phyloP scores from a whole-genome alignment of 2,329 filamentous ascomycete genomes.

The Aspergillus brunneoviolaceus region DNA sequence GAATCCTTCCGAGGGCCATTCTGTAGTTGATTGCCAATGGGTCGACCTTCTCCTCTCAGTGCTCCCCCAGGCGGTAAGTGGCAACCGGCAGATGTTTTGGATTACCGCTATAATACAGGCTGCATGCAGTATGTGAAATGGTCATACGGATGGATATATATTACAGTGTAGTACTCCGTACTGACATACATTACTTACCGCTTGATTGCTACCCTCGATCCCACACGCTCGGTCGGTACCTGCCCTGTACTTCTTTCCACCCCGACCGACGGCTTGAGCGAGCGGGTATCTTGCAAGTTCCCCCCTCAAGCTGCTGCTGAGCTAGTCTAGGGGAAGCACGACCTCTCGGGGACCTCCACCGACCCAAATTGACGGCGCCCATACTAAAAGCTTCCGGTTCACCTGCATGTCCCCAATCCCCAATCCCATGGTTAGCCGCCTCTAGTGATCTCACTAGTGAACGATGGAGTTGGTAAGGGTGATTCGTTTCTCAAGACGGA shows the following conservation, averaged over 20 bases:
- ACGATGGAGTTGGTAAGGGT: slow-evolving; percentile 2
- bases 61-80: too few species aligned
- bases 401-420: slow-evolving; percentile 19
- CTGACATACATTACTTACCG: background rate
- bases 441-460: slow-evolving; percentile 15
- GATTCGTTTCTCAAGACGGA: background rate
- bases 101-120: background rate
- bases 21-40: background rate
- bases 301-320: background rate
- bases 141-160: background rate
- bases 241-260: background rate
- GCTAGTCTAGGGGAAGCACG: background rate
- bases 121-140: background rate
- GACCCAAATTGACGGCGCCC: slow-evolving; percentile 23
- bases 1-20: slow-evolving; percentile 1
- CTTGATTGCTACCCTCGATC: background rate
- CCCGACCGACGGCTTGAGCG: background rate
- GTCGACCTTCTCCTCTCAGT: background rate
- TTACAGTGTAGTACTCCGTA: background rate
- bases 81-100: background rate
- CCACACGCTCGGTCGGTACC: background rate
- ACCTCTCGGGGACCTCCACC: slow-evolving; percentile 13
- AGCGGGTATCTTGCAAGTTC: background rate
- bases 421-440: slow-evolving; percentile 18
- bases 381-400: slow-evolving; percentile 13